Percentiles rank a stretch among this genome's conserved stretches.
phyloP scores from a whole-genome alignment of 1,284 basidiomycete genomes.

The Sanghuangporus weigelae region DNA sequence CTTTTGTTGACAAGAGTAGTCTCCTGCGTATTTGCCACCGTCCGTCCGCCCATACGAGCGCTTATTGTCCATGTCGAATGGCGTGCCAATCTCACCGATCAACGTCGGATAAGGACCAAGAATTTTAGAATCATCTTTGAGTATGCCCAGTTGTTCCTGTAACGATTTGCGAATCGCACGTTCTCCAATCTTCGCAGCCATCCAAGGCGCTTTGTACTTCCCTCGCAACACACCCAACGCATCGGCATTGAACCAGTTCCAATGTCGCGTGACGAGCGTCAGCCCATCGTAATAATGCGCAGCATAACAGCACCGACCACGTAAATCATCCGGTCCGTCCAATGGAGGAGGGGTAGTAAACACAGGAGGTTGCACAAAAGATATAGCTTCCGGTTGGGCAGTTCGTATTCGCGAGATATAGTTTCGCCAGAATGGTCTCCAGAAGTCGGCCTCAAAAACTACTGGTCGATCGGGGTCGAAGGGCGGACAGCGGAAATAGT shows the following conservation, averaged over 20 bases:
- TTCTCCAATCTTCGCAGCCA: constrained; percentile 76
- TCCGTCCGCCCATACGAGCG: constrained; percentile 81
- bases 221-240: constrained; percentile 86
- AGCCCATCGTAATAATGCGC: constrained; percentile 96
- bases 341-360: constrained; percentile 77
- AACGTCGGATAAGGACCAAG: constrained; percentile 83
- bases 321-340: constrained; percentile 49
- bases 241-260: constrained; percentile 98
- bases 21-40: constrained; percentile 68
- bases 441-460: constrained; percentile 79
- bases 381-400: constrained; percentile 80
- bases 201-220: constrained; percentile 71
- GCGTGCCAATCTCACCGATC: constrained; percentile 94
- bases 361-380: constrained; percentile 91
- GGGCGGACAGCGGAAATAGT: constrained; percentile 69
- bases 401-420: constrained; percentile 65
- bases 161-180: constrained; percentile 77
- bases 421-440: constrained; percentile 69
- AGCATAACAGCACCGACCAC: constrained; percentile 73
- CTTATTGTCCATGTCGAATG: constrained; percentile 88
- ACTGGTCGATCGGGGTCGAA: constrained; percentile 35
- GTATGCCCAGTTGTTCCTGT: constrained; percentile 78
- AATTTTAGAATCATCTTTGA: constrained; percentile 68
- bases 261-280: constrained; percentile 77
- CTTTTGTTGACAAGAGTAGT: constrained; percentile 76